Base-by-base conservation (phyloP, 345 rosid species). In the Excoecaria agallocha region DNA sequence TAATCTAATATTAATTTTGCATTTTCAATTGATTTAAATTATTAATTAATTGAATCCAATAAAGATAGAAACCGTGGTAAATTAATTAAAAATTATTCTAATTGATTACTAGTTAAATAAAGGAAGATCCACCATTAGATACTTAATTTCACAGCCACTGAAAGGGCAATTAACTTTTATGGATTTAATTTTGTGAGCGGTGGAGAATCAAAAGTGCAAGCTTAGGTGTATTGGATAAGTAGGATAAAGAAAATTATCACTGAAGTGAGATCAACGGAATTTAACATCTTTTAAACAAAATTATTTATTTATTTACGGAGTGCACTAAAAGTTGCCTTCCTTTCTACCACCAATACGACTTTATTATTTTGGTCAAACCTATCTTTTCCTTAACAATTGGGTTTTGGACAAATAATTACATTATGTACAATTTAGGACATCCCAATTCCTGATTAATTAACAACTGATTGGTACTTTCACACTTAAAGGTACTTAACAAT, bases 291-390 rank as follows among this genome's bases (percentile, higher is more conserved):
- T 41, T 57, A 59, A 2, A 3, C 3, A 9, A 20, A 24, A 30
- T 30, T 30, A 30, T 30, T 30, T 30, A 24, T 24, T 22, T 22
- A 58, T 8, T 1, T 25, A 41, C 9, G 10, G 51, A 22, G 64
- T 65, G 70, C 19, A 52, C 11, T 2, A 66, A 66, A 45, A 66
- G 77, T 25, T 8, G 11, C 68, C 43, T 17, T 55, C 24, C 71
- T 74, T 74, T 66, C 49, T 56, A 54, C 71, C 71, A 22, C 70
- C 5, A 62, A 30, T 52, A 15, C 54, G 43, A 39, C 5, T 56
- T 74, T 19, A 50, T 67, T 57, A 45, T 52, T 15, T 8, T 25
- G 59, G 72, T 74, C 72, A 74, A 67, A 67, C 43, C 66, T 66
- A 22, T 52, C 51, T 4, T 15, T 4, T 22, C 6, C 50, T 35